Evolutionary conservation across 2,329 filamentous ascomycete species (phyloP).

Genomic region (Penicillium sp.): DNA sequence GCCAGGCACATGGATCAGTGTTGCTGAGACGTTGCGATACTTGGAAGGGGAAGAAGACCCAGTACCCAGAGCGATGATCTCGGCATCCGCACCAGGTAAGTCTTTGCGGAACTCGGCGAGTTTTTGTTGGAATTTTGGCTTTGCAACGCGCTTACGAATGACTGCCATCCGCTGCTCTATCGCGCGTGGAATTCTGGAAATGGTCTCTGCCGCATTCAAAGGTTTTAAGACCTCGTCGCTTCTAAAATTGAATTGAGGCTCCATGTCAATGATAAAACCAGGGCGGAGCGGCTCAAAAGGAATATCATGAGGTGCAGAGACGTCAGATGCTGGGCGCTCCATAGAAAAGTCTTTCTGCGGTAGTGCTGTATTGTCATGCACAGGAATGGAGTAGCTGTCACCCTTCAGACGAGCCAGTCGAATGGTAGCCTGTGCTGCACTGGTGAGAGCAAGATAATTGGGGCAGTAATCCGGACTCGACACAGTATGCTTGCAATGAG

Average conservation of each 20-base stretch:
- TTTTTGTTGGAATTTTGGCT: slow-evolving; percentile 29
- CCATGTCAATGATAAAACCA: slow-evolving; percentile 42
- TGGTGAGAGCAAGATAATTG: slow-evolving; percentile 67
- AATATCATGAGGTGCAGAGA: slow-evolving; percentile 12
- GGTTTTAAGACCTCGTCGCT: slow-evolving; percentile 25
- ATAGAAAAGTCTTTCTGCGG: slow-evolving; percentile 34
- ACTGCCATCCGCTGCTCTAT: slow-evolving; percentile 28
- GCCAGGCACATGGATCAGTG: slow-evolving; percentile 74
- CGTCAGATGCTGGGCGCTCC: slow-evolving; percentile 14
- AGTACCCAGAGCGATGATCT: slow-evolving; percentile 83
- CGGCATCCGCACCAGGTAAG: slow-evolving; percentile 67
- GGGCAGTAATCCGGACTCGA: slow-evolving; percentile 68
- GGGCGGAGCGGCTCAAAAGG: slow-evolving; percentile 36
- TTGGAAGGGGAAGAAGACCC: slow-evolving; percentile 86
- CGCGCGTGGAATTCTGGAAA: slow-evolving; percentile 25
- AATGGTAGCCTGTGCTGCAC: slow-evolving; percentile 59
- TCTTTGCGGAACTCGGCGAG: slow-evolving; percentile 50
- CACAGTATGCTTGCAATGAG: slow-evolving; percentile 65
- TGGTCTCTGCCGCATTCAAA: slow-evolving; percentile 22
- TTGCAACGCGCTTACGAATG: slow-evolving; percentile 26
- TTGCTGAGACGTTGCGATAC: slow-evolving; percentile 90
- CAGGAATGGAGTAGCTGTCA: slow-evolving; percentile 64
- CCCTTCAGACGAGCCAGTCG: slow-evolving; percentile 67
- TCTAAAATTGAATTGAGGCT: slow-evolving; percentile 42
- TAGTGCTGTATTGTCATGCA: slow-evolving; percentile 54